Evolutionary conservation across 345 rosid species (phyloP), one percentile per base, ranked within the genome.

Genomic region (Nephelium lappaceum): DNA sequence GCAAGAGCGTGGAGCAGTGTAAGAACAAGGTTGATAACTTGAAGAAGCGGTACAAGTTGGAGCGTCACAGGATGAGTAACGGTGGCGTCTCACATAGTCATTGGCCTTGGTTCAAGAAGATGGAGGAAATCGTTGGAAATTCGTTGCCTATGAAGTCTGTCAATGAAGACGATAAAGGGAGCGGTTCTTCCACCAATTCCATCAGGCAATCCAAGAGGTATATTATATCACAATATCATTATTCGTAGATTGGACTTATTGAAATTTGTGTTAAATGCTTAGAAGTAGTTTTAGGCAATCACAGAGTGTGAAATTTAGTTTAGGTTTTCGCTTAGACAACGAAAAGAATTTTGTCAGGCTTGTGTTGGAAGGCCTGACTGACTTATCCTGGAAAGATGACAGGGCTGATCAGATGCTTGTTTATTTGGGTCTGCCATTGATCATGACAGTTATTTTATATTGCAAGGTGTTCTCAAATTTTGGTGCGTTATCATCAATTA

Each of bases 21-120:
- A 95, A 95, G 83, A 95, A 95, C 85, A 93, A 93, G 90, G 90
- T 95, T 7, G 98, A 95, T 66, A 95, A 95, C 81, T 81, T 95
- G 77, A 95, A 95, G 88, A 95, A 95, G 80, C 81, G 97, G 86
- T 95, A 92, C 76, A 93, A 95, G 83, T 85, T 93, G 77, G 98
- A 95, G 89, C 78, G 88, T 79, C 94, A 93, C 57, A 86, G 94
- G 83, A 88, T 93, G 84, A 86, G 70, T 38, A 89, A 79, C 18
- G 94, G 93, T 12, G 89, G 90, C 24, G 55, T 82, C 62, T 81
- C 89, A 12, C 78, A 71, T 14, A 93, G 97, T 43, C 91, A 89
- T 76, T 95, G 98, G 98, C 98, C 93, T 75, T 95, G 98, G 98
- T 93, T 92, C 51, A 92, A 91, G 85, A 88, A 89, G 80, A 88